Evolutionary conservation across 371 early-diverging fungal genomes (phyloP), one percentile per base, ranked within the genome.

Genomic region (Mortierella polycephala): DNA sequence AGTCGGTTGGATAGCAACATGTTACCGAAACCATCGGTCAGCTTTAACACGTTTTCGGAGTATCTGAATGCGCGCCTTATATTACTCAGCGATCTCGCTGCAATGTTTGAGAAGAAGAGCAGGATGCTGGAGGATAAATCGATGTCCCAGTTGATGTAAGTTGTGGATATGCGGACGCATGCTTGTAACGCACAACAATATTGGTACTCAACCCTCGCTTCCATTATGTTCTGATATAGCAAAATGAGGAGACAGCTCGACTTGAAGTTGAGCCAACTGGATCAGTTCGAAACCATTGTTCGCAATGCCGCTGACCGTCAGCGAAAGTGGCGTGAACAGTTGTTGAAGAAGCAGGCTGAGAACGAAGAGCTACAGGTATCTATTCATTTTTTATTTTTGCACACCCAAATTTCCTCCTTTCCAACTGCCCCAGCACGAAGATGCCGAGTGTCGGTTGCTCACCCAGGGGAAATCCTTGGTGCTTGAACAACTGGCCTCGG

Each of bases 11-110:
- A 70, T 49, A 41, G 65, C 55, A 63, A 79, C 50, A 64, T 73
- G 62, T 46, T 74, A 21, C 83, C 83, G 1, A 83, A 83, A 45
- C 82, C 82, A 5, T 81, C 80, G 0, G 61, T 64, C 46, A 82
- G 81, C 45, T 82, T 83, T 57, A 50, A 42, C 20, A 65, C 71
- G 40, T 83, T 83, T 60, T 72, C 81, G 11, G 73, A 69, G 18
- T 75, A 75, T 44, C 46, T 83, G 30, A 54, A 71, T 39, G 67
- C 75, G 11, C 70, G 79, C 2, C 66, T 83, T 2, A 75, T 73
- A 47, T 69, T 75, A 12, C 61, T 83, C 13, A 82, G 80, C 62
- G 64, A 65, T 21, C 21, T 80, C 30, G 65, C 68, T 54, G 61
- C 69, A 23, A 54, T 65, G 1, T 83, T 83, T 73, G 83, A 82